Base-by-base conservation (phyloP, 2,329 filamentous ascomycete genomes). In the Cytospora piceicola region DNA sequence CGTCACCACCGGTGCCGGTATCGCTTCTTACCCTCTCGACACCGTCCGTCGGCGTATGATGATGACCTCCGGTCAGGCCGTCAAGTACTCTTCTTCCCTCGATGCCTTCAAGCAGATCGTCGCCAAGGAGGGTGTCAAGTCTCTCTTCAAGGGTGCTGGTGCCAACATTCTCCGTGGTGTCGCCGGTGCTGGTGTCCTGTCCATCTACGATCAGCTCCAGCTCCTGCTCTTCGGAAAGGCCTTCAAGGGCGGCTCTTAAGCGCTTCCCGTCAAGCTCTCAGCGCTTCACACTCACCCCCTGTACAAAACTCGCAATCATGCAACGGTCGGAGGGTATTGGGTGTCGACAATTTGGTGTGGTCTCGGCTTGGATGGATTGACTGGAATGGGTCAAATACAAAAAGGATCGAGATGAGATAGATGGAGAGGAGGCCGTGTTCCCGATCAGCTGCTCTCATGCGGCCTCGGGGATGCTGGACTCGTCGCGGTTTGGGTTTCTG, bases 141-240 rank as follows among this genome's bases (percentile, higher is more conserved):
- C 95, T 78, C 94, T 99, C 84, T 99, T 99, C 94, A 99, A 99
- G 93, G 95, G 95, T 94, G 95, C 95, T 81, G 95, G 95, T 93
- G 95, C 95, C 90, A 99, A 99, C 93, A 99, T 99, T 80, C 95
- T 99, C 86, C 95, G 95, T 97, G 96, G 95, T 97, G 95, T 99
- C 80, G 95, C 95, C 80, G 96, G 95, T 93, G 95, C 95, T 87
- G 95, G 95, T 99, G 95, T 99, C 81, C 89, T 99, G 82, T 99
- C 95, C 83, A 97, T 99, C 93, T 99, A 99, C 87, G 95, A 99
- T 83, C 94, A 98, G 89, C 92, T 92, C 83, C 95, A 99, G 91
- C 89, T 99, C 82, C 84, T 99, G 82, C 85, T 99, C 84, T 99
- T 99, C 92, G 95, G 95, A 83, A 98, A 99, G 94, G 92, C 93